These are phyloP conservation scores for Gnomoniopsis sp. DNA, from an alignment of 2,329 filamentous ascomycete genomes.

Conservation along the genomic window DNA sequence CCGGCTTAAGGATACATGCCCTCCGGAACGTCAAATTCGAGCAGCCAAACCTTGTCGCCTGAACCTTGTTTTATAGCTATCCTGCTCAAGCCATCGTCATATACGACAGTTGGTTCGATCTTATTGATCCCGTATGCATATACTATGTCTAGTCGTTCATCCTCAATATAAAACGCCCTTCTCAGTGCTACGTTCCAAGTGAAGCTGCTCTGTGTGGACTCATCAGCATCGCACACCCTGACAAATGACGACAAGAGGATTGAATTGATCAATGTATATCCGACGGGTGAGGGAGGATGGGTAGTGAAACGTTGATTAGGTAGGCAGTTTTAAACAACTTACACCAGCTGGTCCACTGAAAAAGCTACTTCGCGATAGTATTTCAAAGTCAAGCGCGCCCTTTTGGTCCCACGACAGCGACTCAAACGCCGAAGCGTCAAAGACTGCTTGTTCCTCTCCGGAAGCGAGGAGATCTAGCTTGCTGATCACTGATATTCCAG, in stretches of 20 bases:
- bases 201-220: constrained; percentile 4
- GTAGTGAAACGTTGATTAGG: too few species aligned
- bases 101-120: not conserved
- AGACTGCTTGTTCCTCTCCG: not conserved
- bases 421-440: not conserved
- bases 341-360: constrained; percentile 3
- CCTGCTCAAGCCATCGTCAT: constrained; percentile 9
- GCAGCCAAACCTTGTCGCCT: not conserved
- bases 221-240: not conserved
- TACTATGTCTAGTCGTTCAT: not conserved
- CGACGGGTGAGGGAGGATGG: too few species aligned
- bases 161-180: constrained; percentile 2
- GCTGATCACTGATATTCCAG: constrained; percentile 1
- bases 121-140: constrained; percentile 5
- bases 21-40: not conserved
- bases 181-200: constrained; percentile 8
- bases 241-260: not conserved
- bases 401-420: constrained; percentile 7
- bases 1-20: not conserved
- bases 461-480: not conserved
- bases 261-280: too few species aligned
- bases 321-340: not conserved
- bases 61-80: not conserved
- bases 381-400: constrained; percentile 5
- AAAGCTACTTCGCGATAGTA: constrained; percentile 6